Base-by-base conservation (phyloP, 1,284 basidiomycete species). In the Sanghuangporus weigelae region DNA sequence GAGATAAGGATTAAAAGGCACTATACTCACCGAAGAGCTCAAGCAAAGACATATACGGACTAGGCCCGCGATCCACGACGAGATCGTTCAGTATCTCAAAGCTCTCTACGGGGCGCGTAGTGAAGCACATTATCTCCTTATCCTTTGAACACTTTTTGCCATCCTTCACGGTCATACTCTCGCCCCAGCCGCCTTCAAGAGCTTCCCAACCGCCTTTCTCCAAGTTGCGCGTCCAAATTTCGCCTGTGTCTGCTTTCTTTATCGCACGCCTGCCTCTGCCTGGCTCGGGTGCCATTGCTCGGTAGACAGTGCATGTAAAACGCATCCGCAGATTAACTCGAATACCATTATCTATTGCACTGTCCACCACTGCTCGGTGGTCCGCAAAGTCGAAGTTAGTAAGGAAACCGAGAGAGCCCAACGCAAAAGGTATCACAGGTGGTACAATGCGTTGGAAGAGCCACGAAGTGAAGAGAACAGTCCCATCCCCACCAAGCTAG, bases 391-490 rank as follows among this genome's bases (percentile, higher is more conserved):
- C 95, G 71, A 99, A 99, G 75, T 98, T 98, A 65, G 97, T 99
- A 62, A 99, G 84, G 80, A 99, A 99, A 11, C 97, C 97, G 23
- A 99, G 85, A 8, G 96, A 99, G 50, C 97, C 97, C n/a, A 99
- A 85, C 0, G 97, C 95, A 74, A 99, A 99, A 0, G 97, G 90
- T 31, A 99, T 86, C 44, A 99, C 95, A 5, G 97, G 97, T 11
- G 97, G 97, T 11, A 99, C 97, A 71, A 98, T 95, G 67, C 89
- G 87, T 74, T 99, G 97, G 81, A 99, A 99, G 40, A 99, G 82
- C 97, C 97, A 99, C 3, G 97, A 99, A 5, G 97, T 98, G 79
- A 98, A 99, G 21, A 99, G 84, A 1, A 99, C 96, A 0, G 97
- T 99, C 11, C 97, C 97, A 73, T 99, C 97, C 16, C 97, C 97